These are phyloP conservation scores for Acer negundo DNA, from an alignment of 345 rosid genomes.

Conservation along the genomic window DNA sequence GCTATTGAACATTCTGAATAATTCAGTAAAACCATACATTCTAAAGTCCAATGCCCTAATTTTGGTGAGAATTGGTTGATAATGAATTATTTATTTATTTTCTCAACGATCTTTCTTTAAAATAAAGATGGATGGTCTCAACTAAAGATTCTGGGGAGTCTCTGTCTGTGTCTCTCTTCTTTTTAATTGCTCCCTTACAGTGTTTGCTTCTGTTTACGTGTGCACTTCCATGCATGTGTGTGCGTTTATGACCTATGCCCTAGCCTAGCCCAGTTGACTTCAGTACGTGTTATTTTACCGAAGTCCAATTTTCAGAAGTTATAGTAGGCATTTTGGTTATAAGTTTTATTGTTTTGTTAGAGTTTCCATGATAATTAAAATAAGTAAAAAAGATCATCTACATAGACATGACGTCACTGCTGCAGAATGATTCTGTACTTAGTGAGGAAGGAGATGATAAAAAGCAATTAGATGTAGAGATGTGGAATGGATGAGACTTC, in stretches of 20 bases:
- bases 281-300: background rate
- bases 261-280: background rate
- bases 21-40: slow-evolving; percentile 54
- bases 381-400: background rate
- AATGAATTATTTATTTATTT: background rate
- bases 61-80: slow-evolving; percentile 50
- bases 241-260: background rate
- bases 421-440: background rate
- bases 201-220: background rate
- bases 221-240: background rate
- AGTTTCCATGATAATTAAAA: too few species aligned
- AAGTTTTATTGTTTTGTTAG: background rate
- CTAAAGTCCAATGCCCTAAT: slow-evolving; percentile 72
- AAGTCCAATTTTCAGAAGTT: background rate
- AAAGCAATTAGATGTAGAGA: background rate
- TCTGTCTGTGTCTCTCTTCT: slow-evolving; percentile 15
- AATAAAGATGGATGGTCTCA: background rate
- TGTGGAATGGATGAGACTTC: too few species aligned
- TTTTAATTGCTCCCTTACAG: background rate
- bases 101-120: background rate
- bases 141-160: slow-evolving; percentile 6
- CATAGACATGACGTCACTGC: background rate
- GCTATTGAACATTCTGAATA: slow-evolving; percentile 53
- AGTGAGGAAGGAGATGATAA: background rate
- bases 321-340: background rate